These are phyloP conservation scores for Hyphopichia wangnamkhiaoensis DNA, from an alignment of 1,139 yeast species.

Conservation along the genomic window DNA sequence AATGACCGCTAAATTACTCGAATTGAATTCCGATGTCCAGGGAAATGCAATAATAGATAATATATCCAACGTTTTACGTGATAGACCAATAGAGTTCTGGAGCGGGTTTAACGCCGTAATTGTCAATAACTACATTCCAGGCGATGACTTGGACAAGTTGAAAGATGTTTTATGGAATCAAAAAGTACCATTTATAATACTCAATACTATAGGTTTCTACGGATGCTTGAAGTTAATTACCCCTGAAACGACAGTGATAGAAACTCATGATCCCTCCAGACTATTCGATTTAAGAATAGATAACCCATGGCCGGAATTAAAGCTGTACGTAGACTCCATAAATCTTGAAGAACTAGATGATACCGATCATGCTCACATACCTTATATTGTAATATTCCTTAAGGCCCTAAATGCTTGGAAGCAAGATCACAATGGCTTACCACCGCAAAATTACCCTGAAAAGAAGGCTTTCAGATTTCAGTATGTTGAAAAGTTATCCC, in stretches of 20 bases:
- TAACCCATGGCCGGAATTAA: conserved; percentile 75
- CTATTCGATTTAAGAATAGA: conserved; percentile 71
- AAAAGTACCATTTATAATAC: conserved; percentile 55
- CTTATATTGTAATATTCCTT: conserved; percentile 67
- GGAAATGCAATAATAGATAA: conserved; percentile 33
- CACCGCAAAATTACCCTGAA: conserved; percentile 50
- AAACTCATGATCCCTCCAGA: conserved; percentile 70
- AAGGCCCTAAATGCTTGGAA: conserved; percentile 55
- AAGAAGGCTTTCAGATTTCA: conserved; percentile 47
- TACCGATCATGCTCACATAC: conserved; percentile 66
- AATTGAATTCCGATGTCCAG: conserved; percentile 61
- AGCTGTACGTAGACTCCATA: conserved; percentile 49
- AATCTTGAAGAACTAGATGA: conserved; percentile 49
- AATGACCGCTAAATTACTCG: conserved; percentile 44
- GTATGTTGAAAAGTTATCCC: conserved; percentile 34
- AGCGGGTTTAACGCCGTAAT: conserved; percentile 54
- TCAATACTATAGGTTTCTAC: conserved; percentile 63
- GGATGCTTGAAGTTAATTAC: conserved; percentile 60
- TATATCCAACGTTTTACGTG: conserved; percentile 18
- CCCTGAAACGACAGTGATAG: conserved; percentile 62
- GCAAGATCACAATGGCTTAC: conserved; percentile 23
- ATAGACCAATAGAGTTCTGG: conserved; percentile 42
- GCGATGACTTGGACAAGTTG: conserved; percentile 22
- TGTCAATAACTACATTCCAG: conserved; percentile 34
- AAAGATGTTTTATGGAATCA: conserved; percentile 41